A percentile compares a stretch with the other conserved stretches of the same genome.
Conservation (phyloP, 768 basidiomycete species). For the Kwoniella pini region DNA sequence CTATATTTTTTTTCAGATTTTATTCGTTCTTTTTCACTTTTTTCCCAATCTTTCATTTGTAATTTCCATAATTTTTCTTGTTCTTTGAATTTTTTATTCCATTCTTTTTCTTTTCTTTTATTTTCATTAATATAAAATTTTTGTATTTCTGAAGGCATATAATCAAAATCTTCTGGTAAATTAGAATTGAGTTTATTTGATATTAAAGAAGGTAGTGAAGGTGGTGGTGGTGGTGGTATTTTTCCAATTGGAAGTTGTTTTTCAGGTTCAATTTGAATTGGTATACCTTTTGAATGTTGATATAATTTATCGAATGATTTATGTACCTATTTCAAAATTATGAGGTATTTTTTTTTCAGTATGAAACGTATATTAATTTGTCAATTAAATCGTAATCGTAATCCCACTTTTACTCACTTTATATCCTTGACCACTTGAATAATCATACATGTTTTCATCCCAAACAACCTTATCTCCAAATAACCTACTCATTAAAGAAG, state of each 20-base stretch:
- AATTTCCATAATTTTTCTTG: constrained; percentile 10
- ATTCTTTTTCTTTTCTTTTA: constrained; percentile 8
- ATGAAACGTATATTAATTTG: background rate
- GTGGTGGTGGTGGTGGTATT: background rate
- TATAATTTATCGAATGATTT: background rate
- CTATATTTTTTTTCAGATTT: constrained; percentile 22
- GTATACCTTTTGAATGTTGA: background rate
- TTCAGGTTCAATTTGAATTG: background rate
- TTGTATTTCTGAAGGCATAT: background rate
- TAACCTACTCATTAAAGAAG: constrained; percentile 7
- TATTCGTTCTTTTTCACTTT: constrained; percentile 16
- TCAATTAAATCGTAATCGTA: background rate
- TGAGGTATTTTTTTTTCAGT: no score
- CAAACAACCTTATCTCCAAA: constrained; percentile 18
- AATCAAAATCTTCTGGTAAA: constrained; percentile 3
- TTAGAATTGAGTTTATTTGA: background rate
- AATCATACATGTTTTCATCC: constrained; percentile 12
- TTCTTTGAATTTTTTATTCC: constrained; percentile 15
- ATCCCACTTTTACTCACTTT: constrained; percentile 2
- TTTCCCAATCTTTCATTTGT: constrained; percentile 17
- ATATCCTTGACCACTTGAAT: background rate
- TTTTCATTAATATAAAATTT: constrained; percentile 4
- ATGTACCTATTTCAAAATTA: no score
- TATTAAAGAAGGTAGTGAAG: background rate
- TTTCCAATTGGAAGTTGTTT: background rate